Base-by-base conservation (phyloP, 1,284 basidiomycete genomes). In the Ceratobasidium sp. region DNA sequence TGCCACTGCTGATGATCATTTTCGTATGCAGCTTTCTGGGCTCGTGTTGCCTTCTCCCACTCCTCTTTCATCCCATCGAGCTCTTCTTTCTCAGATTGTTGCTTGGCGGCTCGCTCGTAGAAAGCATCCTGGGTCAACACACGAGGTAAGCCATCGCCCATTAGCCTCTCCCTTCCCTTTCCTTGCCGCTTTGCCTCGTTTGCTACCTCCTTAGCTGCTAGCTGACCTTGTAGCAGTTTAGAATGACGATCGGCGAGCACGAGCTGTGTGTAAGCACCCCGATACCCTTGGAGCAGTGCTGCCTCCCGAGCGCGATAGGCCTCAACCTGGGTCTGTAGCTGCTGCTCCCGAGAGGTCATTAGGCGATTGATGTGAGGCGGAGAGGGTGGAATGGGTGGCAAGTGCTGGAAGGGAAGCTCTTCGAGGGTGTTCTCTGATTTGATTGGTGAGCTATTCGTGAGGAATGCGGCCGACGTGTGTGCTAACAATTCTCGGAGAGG, bases 21-120 rank as follows among this genome's bases (percentile, higher is more conserved):
- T 8, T 22, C 15, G 15, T 27, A 7, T 4, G 7, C 22, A 2
- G 19, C 53, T 29, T 56, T 56, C 24, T 24, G 53, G 14, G 24
- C 53, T 8, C 24, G n/a, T 15, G 24, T 24, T 15, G 14, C 7
- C 24, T 56, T 15, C 8, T 9, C 29, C 53, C 53, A 56, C 24
- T 5, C 24, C 14, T 56, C 53, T 24, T 27, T 56, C 24, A 56
- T 27, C 29, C 24, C 22, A 15, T 56, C 29, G 5, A 27, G 24
- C 24, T 15, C 53, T 15, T n/a, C 53, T 4, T 56, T 56, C 22
- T 22, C 24, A 15, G 8, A 6, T 31, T 56, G 53, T 17, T 29
- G n/a, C 24, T 56, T 56, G 24, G 53, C 53, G 4, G 24, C n/a
- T 29, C 24, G 53, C 31, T 56, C 53, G 53, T 56, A 56, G 29